Conservation (phyloP, 2,329 filamentous ascomycete species). For the Pyrenochaeta sp. region DNA sequence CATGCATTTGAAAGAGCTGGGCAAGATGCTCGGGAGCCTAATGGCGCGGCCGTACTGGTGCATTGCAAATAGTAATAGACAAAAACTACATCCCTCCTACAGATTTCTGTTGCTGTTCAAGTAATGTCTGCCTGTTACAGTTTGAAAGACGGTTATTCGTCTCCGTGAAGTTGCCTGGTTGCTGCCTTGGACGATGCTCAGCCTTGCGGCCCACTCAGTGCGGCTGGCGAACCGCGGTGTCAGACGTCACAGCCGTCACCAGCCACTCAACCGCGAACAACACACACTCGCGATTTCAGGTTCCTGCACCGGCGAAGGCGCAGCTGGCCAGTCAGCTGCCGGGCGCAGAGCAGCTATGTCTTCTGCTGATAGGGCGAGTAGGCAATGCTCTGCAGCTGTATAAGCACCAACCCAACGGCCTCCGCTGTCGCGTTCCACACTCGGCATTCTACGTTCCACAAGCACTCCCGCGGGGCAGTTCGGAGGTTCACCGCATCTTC, state of each 20-base stretch:
- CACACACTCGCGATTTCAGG: slow-evolving; percentile 23
- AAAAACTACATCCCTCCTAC: slow-evolving; percentile 24
- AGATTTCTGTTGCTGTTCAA: neutral
- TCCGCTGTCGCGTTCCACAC: slow-evolving; percentile 9
- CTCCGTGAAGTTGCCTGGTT: slow-evolving; percentile 9
- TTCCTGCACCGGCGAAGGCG: slow-evolving; percentile 34
- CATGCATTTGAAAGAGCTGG: slow-evolving; percentile 36
- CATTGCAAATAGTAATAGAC: slow-evolving; percentile 38
- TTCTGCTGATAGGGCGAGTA: slow-evolving; percentile 19
- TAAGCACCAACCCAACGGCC: slow-evolving; percentile 14
- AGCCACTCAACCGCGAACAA: slow-evolving; percentile 24
- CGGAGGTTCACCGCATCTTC: slow-evolving; percentile 31
- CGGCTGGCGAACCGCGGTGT: slow-evolving; percentile 22
- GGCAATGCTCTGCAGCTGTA: slow-evolving; percentile 9
- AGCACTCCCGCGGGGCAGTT: slow-evolving; percentile 20
- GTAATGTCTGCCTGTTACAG: neutral
- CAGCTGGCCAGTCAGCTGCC: slow-evolving; percentile 36
- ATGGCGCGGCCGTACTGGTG: slow-evolving; percentile 24
- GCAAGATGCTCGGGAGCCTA: slow-evolving; percentile 25
- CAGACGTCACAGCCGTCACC: slow-evolving; percentile 17
- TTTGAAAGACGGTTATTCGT: neutral
- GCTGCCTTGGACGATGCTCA: slow-evolving; percentile 25
- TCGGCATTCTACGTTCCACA: slow-evolving; percentile 16
- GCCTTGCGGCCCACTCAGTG: slow-evolving; percentile 18
- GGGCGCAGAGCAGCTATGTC: slow-evolving; percentile 21